Conservation (phyloP, 257 asterid genomes). For the Przewalskia tangutica region DNA sequence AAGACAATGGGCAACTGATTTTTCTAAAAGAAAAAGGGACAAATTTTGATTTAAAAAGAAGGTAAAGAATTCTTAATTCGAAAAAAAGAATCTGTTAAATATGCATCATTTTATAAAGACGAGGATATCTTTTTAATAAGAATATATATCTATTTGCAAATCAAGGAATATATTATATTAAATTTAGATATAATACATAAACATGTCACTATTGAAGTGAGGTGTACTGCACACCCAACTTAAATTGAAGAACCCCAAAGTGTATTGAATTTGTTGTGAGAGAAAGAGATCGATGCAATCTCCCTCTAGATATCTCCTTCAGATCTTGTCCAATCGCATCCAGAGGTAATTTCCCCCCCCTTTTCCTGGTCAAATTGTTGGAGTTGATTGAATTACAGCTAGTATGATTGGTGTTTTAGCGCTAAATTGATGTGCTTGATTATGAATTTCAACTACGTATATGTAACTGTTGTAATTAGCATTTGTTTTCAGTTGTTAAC, state of each 20-base stretch:
- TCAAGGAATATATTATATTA: too few species aligned
- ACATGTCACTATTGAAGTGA: too few species aligned
- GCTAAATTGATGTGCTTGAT: neutral
- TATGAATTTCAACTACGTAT: neutral
- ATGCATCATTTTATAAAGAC: too few species aligned
- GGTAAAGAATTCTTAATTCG: too few species aligned
- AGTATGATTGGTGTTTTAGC: neutral
- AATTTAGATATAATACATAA: too few species aligned
- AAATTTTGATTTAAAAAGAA: too few species aligned
- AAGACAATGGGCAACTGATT: too few species aligned
- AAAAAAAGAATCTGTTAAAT: too few species aligned
- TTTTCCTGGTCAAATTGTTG: neutral
- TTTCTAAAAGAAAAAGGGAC: too few species aligned
- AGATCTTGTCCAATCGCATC: constrained; percentile 75
- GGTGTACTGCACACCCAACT: too few species aligned
- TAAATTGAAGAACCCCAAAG: neutral
- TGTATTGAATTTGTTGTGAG: neutral
- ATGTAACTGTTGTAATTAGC: neutral
- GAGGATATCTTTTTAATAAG: too few species aligned
- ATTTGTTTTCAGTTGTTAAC: neutral
- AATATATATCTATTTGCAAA: too few species aligned
- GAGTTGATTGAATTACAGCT: neutral
- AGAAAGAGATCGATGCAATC: constrained; percentile 36
- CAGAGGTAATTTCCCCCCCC: constrained; percentile 37
- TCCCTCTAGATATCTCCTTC: constrained; percentile 77